These are phyloP conservation scores for Pachysolen tannophilus DNA, from an alignment of 805 yeast species.

Conservation along the genomic window DNA sequence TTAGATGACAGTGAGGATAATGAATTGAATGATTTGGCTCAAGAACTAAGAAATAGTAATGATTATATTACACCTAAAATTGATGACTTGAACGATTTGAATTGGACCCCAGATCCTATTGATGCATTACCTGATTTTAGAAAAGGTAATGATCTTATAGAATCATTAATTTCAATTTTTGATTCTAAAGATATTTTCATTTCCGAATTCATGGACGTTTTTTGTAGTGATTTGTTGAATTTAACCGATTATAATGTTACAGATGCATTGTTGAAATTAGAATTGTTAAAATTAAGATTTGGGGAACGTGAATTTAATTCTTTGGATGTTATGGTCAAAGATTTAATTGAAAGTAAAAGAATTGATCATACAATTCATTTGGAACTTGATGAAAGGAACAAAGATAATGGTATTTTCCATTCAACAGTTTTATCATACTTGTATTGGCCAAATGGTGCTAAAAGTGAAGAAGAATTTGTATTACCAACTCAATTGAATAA, in stretches of 20 bases:
- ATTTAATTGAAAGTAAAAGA: slow-evolving; percentile 48
- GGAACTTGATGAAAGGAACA: no score
- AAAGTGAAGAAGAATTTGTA: slow-evolving; percentile 31
- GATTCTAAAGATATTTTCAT: slow-evolving; percentile 63
- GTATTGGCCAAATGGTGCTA: slow-evolving; percentile 59
- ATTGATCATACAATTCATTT: slow-evolving; percentile 32
- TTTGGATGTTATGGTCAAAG: slow-evolving; percentile 79
- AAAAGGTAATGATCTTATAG: slow-evolving; percentile 58
- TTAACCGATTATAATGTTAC: slow-evolving; percentile 30
- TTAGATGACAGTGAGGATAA: slow-evolving; percentile 37
- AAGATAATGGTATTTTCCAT: slow-evolving; percentile 28
- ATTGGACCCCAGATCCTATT: slow-evolving; percentile 82
- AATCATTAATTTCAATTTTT: slow-evolving; percentile 61
- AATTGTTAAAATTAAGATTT: slow-evolving; percentile 51
- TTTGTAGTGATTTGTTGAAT: slow-evolving; percentile 48
- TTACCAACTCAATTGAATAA: slow-evolving; percentile 39
- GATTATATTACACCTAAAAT: slow-evolving; percentile 17
- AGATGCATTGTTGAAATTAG: slow-evolving; percentile 34
- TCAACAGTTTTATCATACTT: slow-evolving; percentile 65
- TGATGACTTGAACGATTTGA: slow-evolving; percentile 38
- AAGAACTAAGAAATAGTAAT: slow-evolving; percentile 35
- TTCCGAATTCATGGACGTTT: slow-evolving; percentile 51
- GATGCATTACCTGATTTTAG: slow-evolving; percentile 86
- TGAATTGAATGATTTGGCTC: slow-evolving; percentile 44
- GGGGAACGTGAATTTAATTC: slow-evolving; percentile 59